Conservation (phyloP, 1,284 basidiomycete genomes). For the Ceratobasidium sp. region DNA sequence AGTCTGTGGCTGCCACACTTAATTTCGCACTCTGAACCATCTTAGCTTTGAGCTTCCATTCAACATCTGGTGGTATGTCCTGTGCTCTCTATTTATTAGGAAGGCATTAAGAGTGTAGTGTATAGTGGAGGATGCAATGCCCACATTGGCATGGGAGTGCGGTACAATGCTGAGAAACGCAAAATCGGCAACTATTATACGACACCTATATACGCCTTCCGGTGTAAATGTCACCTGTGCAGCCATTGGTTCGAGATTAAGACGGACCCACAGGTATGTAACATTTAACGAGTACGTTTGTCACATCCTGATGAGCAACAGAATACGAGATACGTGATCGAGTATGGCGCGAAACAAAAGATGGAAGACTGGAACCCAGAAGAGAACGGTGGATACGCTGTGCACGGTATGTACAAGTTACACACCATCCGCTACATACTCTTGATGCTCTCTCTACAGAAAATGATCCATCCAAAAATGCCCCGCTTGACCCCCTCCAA, state of each 20-base stretch:
- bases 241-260: conserved; percentile 95
- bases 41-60: conserved; percentile 86
- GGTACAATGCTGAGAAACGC: conserved; percentile 98
- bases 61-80: conserved; percentile 93
- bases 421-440: conserved; percentile 21
- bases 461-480: conserved; percentile 70
- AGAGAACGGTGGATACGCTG: conserved; percentile 92
- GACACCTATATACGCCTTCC: conserved; percentile 93
- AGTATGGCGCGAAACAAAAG: conserved; percentile 88
- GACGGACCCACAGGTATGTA: conserved; percentile 90
- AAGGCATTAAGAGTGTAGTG: background rate
- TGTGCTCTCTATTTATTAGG: background rate
- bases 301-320: conserved; percentile 53
- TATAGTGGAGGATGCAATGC: conserved; percentile 86
- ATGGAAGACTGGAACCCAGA: conserved; percentile 96
- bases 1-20: conserved; percentile 52
- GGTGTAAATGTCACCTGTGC: conserved; percentile 97
- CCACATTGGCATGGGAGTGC: conserved; percentile 96
- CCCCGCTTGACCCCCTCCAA: conserved; percentile 81
- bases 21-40: conserved; percentile 39
- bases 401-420: conserved; percentile 70
- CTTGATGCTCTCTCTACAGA: conserved; percentile 59
- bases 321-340: conserved; percentile 96
- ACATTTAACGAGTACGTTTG: background rate
- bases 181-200: conserved; percentile 96